phyloP scores from a whole-genome alignment of 306 rosid genomes.

The Vigna radiata region DNA sequence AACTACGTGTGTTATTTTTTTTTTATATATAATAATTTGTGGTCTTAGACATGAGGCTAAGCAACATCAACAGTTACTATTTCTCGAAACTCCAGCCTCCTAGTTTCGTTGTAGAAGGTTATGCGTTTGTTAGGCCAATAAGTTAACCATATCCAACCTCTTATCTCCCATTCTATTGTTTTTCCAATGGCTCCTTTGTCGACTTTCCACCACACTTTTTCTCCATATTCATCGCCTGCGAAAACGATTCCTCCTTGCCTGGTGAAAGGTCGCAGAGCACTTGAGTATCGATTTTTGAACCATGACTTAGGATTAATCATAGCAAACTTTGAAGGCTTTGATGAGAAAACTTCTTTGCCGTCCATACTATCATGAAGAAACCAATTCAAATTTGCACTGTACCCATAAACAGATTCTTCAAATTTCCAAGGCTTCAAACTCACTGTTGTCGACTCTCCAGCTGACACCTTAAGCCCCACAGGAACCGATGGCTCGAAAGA shows the following conservation, averaged over 20 bases:
- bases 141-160: slow-evolving; percentile 92
- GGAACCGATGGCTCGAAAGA: slow-evolving; percentile 64
- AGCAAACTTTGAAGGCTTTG: slow-evolving; percentile 73
- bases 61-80: slow-evolving; percentile 60
- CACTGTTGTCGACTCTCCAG: slow-evolving; percentile 62
- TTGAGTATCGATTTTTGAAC: slow-evolving; percentile 79
- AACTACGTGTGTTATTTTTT: no score
- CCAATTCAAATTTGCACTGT: slow-evolving; percentile 81
- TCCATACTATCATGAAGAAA: slow-evolving; percentile 79
- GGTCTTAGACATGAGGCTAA: no score
- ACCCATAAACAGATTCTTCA: slow-evolving; percentile 77
- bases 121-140: slow-evolving; percentile 87
- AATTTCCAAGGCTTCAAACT: slow-evolving; percentile 91
- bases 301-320: slow-evolving; percentile 81
- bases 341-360: slow-evolving; percentile 82
- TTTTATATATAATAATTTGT: no score
- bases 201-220: slow-evolving; percentile 78
- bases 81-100: slow-evolving; percentile 85
- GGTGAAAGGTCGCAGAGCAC: slow-evolving; percentile 80
- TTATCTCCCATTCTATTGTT: slow-evolving; percentile 87
- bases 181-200: slow-evolving; percentile 69
- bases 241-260: slow-evolving; percentile 89
- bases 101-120: slow-evolving; percentile 71
- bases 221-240: slow-evolving; percentile 91
- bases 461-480: slow-evolving; percentile 66